Percentiles rank a stretch among this genome's conserved stretches.
These are phyloP conservation scores for Parastagonospora avenae DNA, from an alignment of 2,329 filamentous ascomycete genomes.

Conservation along the genomic window DNA sequence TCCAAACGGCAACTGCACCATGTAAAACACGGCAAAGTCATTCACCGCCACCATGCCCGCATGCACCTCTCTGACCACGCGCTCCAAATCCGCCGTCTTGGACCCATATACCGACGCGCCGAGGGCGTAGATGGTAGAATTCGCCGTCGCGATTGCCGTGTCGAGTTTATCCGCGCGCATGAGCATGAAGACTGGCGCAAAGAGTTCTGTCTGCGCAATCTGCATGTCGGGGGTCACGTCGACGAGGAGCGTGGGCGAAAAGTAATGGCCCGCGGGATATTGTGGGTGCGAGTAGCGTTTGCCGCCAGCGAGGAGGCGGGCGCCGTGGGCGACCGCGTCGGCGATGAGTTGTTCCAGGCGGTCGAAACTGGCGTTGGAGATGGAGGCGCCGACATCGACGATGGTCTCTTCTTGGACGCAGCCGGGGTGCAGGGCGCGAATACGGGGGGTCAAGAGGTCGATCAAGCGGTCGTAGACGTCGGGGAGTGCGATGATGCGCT, in stretches of 20 bases:
- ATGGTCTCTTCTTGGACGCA: constrained; percentile 59
- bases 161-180: constrained; percentile 72
- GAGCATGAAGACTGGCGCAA: constrained; percentile 86
- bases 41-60: constrained; percentile 94
- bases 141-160: constrained; percentile 77
- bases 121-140: constrained; percentile 82
- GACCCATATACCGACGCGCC: constrained; percentile 85
- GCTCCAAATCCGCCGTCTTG: constrained; percentile 63
- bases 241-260: constrained; percentile 86
- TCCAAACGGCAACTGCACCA: constrained; percentile 92
- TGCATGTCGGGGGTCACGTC: constrained; percentile 85
- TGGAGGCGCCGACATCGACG: constrained; percentile 86
- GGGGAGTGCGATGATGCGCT: constrained; percentile 83
- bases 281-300: constrained; percentile 72
- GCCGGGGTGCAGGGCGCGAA: constrained; percentile 76
- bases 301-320: constrained; percentile 81
- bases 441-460: constrained; percentile 71
- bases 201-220: constrained; percentile 89
- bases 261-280: constrained; percentile 84
- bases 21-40: constrained; percentile 93
- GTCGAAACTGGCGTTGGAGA: constrained; percentile 77
- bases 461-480: constrained; percentile 77
- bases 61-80: constrained; percentile 70
- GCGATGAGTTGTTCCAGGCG: constrained; percentile 76
- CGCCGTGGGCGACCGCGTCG: constrained; percentile 79